Evolutionary conservation across 805 yeast genomes (phyloP).

Genomic region (Yamadazyma paraphyllophila): DNA sequence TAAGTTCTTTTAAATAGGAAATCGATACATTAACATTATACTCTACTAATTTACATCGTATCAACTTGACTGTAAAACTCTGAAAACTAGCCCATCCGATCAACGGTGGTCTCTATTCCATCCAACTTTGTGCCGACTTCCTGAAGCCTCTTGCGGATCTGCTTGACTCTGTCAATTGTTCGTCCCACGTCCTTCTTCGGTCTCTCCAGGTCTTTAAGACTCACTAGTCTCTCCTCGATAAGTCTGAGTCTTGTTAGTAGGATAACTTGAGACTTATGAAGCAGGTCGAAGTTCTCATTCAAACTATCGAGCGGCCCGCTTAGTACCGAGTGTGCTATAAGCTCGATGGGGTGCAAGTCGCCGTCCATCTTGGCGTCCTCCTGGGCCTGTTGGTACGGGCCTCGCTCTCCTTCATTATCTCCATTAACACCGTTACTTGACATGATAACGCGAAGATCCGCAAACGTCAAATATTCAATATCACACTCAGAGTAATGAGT

Average conservation of each 20-base stretch:
- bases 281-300: constrained; percentile 48
- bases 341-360: constrained; percentile 57
- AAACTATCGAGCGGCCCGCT: constrained; percentile 54
- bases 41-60: too few relatives aligned
- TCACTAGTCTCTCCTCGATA: constrained; percentile 36
- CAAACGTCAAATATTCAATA: too few relatives aligned
- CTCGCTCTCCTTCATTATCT: too few relatives aligned
- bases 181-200: constrained; percentile 17
- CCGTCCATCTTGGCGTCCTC: not conserved
- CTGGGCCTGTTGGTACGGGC: not conserved
- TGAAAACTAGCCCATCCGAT: too few relatives aligned
- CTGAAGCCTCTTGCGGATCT: constrained; percentile 32
- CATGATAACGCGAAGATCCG: too few relatives aligned
- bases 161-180: constrained; percentile 22
- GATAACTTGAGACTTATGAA: constrained; percentile 57
- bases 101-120: constrained; percentile 36
- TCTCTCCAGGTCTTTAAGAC: constrained; percentile 11
- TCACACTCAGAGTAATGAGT: too few relatives aligned
- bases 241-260: constrained; percentile 47
- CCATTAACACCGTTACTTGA: too few relatives aligned
- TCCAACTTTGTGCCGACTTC: constrained; percentile 27
- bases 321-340: constrained; percentile 54
- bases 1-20: not conserved
- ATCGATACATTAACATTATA: too few relatives aligned
- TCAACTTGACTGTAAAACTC: too few relatives aligned